Conservation (phyloP, 768 basidiomycete species). For the Amylocystis lapponica region DNA sequence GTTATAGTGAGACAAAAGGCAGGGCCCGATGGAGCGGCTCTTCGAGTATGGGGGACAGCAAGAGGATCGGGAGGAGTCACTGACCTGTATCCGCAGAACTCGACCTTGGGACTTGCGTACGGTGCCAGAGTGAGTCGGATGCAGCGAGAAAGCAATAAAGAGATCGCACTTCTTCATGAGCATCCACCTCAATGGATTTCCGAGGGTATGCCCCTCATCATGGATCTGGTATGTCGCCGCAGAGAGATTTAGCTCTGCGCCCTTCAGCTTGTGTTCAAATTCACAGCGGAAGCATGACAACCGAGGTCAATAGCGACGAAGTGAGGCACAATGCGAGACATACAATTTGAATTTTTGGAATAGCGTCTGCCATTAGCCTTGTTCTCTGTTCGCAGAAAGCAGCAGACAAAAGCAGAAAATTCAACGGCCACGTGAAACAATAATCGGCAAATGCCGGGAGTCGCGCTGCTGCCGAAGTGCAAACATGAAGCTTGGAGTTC, state of each 20-base stretch:
- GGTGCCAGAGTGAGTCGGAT: conserved; percentile 1
- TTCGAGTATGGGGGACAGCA: not conserved
- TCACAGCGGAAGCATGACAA: not conserved
- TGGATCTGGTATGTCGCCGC: conserved; percentile 88
- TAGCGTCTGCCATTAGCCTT: conserved; percentile 16
- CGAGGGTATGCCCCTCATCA: conserved; percentile 94
- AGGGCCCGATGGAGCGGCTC: no score
- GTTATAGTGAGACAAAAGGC: no score
- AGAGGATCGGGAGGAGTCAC: conserved; percentile 12
- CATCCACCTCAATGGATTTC: conserved; percentile 96
- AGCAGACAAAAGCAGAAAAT: no score
- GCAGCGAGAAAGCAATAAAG: conserved; percentile 2
- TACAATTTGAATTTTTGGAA: conserved; percentile 21
- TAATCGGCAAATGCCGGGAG: no score
- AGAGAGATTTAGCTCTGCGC: conserved; percentile 75
- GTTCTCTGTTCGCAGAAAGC: no score
- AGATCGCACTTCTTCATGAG: conserved; percentile 94
- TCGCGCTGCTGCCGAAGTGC: no score
- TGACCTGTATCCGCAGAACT: conserved; percentile 97
- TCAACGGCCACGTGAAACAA: no score
- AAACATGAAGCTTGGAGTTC: no score
- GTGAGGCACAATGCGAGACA: conserved; percentile 1
- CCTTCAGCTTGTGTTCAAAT: conserved; percentile 59
- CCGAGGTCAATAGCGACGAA: not conserved
- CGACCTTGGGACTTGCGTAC: conserved; percentile 79